phyloP scores from a whole-genome alignment of 345 rosid genomes.

The Heritiera fomes region DNA sequence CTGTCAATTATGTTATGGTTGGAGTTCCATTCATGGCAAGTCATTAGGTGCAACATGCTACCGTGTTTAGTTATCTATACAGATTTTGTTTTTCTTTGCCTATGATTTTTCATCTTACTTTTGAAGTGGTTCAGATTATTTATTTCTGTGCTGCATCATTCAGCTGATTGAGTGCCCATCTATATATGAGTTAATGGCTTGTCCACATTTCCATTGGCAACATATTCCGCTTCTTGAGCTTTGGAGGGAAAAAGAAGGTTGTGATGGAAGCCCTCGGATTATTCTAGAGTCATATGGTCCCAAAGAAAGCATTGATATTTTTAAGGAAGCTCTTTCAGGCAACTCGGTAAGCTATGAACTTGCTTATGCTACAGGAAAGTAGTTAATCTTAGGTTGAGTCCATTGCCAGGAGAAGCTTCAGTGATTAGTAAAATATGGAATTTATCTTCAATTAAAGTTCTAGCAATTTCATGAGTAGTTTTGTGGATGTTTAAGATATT shows the following conservation, averaged over 20 bases:
- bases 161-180: constrained; percentile 96
- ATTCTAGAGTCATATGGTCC: constrained; percentile 68
- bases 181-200: constrained; percentile 78
- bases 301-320: constrained; percentile 55
- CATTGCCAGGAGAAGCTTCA: neutral
- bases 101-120: neutral
- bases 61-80: neutral
- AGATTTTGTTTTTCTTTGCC: neutral
- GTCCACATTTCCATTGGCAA: constrained; percentile 70
- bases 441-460: neutral
- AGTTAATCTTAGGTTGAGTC: constrained; percentile 1
- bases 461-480: neutral
- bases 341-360: constrained; percentile 57
- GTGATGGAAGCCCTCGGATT: constrained; percentile 40
- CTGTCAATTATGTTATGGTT: too few relatives aligned
- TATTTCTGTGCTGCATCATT: constrained; percentile 19
- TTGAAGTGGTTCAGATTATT: constrained; percentile 1
- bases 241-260: constrained; percentile 65
- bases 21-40: too few relatives aligned
- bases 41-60: neutral
- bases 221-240: constrained; percentile 61
- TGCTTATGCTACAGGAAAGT: constrained; percentile 1
- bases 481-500: neutral
- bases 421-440: neutral
- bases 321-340: constrained; percentile 62